A percentile compares a stretch with the other conserved stretches of the same genome.
Evolutionary conservation across 2,329 filamentous ascomycete genomes (phyloP).

Genomic region (Hypoxylon sp.): DNA sequence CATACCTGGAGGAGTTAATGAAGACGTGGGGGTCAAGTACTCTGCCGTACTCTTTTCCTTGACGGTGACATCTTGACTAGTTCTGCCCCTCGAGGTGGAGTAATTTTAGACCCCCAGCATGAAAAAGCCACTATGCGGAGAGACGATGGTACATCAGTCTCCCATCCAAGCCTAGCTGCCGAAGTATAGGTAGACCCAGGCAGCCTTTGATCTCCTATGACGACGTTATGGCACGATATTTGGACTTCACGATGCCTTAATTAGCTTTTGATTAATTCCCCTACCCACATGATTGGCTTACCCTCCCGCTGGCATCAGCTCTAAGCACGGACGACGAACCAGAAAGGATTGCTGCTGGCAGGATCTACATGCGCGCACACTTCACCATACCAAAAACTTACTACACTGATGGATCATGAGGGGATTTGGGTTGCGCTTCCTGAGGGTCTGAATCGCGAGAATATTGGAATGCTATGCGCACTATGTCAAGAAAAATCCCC

Average conservation of each 20-base stretch:
- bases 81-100: constrained; percentile 27
- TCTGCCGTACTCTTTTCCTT: constrained; percentile 16
- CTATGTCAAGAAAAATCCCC: not conserved
- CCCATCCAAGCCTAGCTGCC: constrained; percentile 34
- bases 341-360: constrained; percentile 12
- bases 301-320: constrained; percentile 37
- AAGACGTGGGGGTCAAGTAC: constrained; percentile 39
- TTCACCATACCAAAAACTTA: constrained; percentile 31
- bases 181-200: constrained; percentile 31
- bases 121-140: constrained; percentile 22
- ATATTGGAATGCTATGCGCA: not conserved
- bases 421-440: constrained; percentile 24
- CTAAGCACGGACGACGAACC: constrained; percentile 30
- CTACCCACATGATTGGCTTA: constrained; percentile 32
- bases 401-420: constrained; percentile 22
- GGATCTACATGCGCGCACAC: constrained; percentile 33
- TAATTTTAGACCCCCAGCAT: constrained; percentile 18
- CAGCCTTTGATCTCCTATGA: constrained; percentile 39
- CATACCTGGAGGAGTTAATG: constrained; percentile 29
- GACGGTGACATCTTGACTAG: constrained; percentile 16
- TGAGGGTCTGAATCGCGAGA: constrained; percentile 8
- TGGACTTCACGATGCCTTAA: constrained; percentile 32
- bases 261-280: constrained; percentile 35
- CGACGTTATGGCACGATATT: constrained; percentile 42
- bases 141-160: constrained; percentile 31